Evolutionary conservation across 257 asterid genomes (phyloP), one percentile per base, ranked within the genome.

Genomic region (Ajuga chamaepitys): DNA sequence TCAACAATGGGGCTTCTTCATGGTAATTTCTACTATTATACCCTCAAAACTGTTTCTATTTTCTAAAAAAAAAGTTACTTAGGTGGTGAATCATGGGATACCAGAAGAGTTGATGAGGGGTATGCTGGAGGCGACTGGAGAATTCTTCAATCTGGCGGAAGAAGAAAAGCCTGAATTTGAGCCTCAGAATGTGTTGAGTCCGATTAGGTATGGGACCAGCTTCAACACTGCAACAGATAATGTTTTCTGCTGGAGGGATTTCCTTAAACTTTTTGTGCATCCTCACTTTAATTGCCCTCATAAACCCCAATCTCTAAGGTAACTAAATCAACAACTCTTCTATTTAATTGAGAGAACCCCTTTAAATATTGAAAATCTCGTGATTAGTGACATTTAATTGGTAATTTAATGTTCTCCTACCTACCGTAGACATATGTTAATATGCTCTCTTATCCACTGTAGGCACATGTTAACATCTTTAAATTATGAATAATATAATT

Each of bases 171-270:
- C 78, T 0, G 72, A 68, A 11, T 83, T 77, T 58, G 66, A 79
- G 62, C 87, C 90, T 0, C 52, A 78, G 59, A 56, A 85, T 42
- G 86, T 86, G 22, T 80, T 56, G 85, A 82, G 48, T 9, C 93
- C 93, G 10, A 78, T 90, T n/a, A 79, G 92, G 66, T 87, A 72
- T 38, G 97, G 96, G 9, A 88, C 96, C 30, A 90, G 96, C 82
- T 87, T 84, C 71, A 88, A 88, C 57, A 51, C 86, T 35, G 75
- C 81, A 0, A 81, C 58, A 10, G 96, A 90, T 13, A 51, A 51
- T 28, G 30, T 66, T 9, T 73, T 67, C 45, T 80, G 74, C 66
- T 90, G 97, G 97, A 85, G 95, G 68, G 97, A 89, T 72, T 90
- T 79, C 75, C 76, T 90, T 59, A 90, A 88, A 78, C 62, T 90